phyloP scores from a whole-genome alignment of 208 protist genomes.

The Trypanosomatidae sp. region DNA sequence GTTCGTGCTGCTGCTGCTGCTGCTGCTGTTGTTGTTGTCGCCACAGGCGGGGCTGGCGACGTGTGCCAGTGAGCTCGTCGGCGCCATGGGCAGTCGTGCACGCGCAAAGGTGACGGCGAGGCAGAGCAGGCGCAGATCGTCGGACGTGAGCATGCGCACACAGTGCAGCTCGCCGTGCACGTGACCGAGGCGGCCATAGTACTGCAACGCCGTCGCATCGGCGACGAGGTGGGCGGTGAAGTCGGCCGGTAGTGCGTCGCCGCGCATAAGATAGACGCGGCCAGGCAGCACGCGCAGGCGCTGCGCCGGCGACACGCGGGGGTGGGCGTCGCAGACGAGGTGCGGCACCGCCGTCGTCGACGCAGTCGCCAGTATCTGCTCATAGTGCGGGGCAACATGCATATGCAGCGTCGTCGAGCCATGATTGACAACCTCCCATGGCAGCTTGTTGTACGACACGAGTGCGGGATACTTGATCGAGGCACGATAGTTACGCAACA shows the following conservation, averaged over 20 bases:
- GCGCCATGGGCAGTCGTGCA: conserved; percentile 11
- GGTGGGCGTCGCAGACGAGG: conserved; percentile 21
- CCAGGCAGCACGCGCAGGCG: conserved; percentile 63
- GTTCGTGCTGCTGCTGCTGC: background rate
- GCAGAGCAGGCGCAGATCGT: conserved; percentile 70
- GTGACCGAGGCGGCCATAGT: conserved; percentile 59
- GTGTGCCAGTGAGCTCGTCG: conserved; percentile 14
- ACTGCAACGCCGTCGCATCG: conserved; percentile 56
- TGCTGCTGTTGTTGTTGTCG: background rate
- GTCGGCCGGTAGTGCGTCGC: conserved; percentile 9
- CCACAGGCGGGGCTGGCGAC: conserved; percentile 2
- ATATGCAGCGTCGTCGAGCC: conserved; percentile 61
- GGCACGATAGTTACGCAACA: conserved; percentile 34
- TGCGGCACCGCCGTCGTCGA: conserved; percentile 35
- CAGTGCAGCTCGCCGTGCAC: conserved; percentile 19
- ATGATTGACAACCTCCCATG: conserved; percentile 73
- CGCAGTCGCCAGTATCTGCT: conserved; percentile 65
- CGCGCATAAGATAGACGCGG: conserved; percentile 40
- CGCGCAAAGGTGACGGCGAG: conserved; percentile 38
- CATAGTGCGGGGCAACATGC: conserved; percentile 66
- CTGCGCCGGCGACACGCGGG: conserved; percentile 18
- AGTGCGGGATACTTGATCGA: conserved; percentile 77
- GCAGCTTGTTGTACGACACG: conserved; percentile 84
- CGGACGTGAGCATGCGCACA: conserved; percentile 44
- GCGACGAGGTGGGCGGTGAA: conserved; percentile 40